Evolutionary conservation across 140 eudicot species (phyloP).

Genomic region (Cichorium intybus): DNA sequence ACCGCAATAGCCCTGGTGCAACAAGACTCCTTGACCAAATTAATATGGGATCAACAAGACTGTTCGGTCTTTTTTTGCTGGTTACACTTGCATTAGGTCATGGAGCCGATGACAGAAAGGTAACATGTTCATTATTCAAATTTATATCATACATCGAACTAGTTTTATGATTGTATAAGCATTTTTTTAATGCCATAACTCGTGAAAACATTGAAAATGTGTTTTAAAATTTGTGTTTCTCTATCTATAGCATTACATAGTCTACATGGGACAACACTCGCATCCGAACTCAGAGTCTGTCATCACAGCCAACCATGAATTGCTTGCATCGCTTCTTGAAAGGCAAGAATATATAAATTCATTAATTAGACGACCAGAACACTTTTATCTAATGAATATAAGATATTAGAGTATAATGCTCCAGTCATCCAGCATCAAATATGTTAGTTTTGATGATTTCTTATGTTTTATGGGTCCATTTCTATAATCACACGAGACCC

Average conservation of each 20-base stretch:
- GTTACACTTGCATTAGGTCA: conserved; percentile 28
- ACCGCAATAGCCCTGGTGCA: not conserved
- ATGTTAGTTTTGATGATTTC: not conserved
- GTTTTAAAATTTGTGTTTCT: not conserved
- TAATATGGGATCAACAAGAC: conserved; percentile 19
- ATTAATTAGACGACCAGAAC: not conserved
- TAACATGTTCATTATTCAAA: not conserved
- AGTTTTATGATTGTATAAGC: not conserved
- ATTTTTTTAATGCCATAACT: not conserved
- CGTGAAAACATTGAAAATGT: not conserved
- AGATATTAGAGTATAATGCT: not conserved
- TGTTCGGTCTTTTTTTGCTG: conserved; percentile 26
- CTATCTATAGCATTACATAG: conserved; percentile 59
- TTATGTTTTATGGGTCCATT: not conserved
- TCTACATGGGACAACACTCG: conserved; percentile 73
- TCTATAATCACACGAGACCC: not conserved
- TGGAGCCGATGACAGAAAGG: conserved; percentile 44
- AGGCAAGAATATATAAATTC: conserved; percentile 33
- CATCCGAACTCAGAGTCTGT: conserved; percentile 55
- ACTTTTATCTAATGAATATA: too few relatives aligned
- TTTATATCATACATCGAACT: not conserved
- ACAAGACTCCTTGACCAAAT: conserved; percentile 1
- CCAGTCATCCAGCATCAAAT: not conserved
- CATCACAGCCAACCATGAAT: conserved; percentile 51
- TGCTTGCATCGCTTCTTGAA: conserved; percentile 52